Evolutionary conservation across 2,329 filamentous ascomycete genomes (phyloP), one percentile per base, ranked within the genome.

Genomic region (Aspergillus texensis): DNA sequence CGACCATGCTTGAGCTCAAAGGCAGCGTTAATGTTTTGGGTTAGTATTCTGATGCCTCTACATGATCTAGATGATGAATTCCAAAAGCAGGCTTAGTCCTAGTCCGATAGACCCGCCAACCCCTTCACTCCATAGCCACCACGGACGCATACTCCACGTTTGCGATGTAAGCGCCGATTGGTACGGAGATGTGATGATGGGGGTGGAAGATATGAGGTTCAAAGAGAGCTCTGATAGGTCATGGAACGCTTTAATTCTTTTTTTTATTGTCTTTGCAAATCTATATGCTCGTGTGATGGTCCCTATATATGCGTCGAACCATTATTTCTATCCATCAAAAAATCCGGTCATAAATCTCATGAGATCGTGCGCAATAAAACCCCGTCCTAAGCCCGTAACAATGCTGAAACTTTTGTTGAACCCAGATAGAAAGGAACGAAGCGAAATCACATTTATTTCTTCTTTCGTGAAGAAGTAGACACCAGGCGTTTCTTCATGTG

Each of bases 401-500:
- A 62, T 58, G 55, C 32, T n/a, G 30, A 61, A 59, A 61, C 48
- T 61, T 50, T 61, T 64, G 19, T 43, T 59, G 34, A 52, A 39
- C 53, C 46, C 32, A 24, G 19, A 32, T 12, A 28, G 34, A 28
- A 46, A 26, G 34, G 46, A 63, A 14, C 14, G 52, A 24, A 39
- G 16, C 5, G 11, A 14, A 39, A 41, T n/a, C 39, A 36, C 14
- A 58, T 58, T 67, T 68, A 80, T 68, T 78, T 78, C 70, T 75
- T 78, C 71, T 78, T 80, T 10, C 63, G 61, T 6, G 73, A 66
- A 16, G 75, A 77, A 6, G 68, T 58, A 53, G 74, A 69, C 12
- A 77, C 70, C 21, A 77, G 68, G 2, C 70, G 70, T 84, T 97
- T 98, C 86, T 99, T 99, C 39, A 97, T 69, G 75, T 96, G 89